Evolutionary conservation across 2,329 filamentous ascomycete species (phyloP), one percentile per base, ranked within the genome.

Genomic region (Fusarium piperis): DNA sequence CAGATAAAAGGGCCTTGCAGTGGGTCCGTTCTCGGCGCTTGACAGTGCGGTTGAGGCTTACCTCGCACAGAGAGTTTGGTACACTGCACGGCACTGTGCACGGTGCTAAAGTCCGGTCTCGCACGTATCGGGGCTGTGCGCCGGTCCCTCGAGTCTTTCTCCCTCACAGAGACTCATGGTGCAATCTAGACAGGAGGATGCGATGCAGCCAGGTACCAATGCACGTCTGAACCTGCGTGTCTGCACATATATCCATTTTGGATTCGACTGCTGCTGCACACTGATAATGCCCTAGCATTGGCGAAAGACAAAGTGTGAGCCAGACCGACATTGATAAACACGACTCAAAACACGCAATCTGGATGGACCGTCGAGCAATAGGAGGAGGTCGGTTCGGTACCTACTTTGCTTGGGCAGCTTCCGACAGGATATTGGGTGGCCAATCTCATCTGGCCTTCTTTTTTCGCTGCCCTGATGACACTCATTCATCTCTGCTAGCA

Each of bases 21-120:
- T 65, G 68, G 64, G 41, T 41, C 65, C 51, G 61, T 67, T 67
- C 58, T 72, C 69, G 69, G 69, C 48, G 58, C 15, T 18, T 15
- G 16, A 70, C 69, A 72, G 69, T 72, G 69, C 69, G 69, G 69
- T 72, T 72, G 69, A 71, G 69, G n/a, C 9, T 2, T 5, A 6
- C 4, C 51, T 71, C 58, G 39, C 55, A 72, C 69, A 57, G 2
- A 12, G 3, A 10, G 5, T 2, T 7, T 18, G 4, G 30, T 15
- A 15, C 6, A 6, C 15, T 16, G 18, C 8, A 20, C 13, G 20
- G 10, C 13, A 18, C 4, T 41, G 23, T n/a, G 65, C 44, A 72
- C 69, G 69, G 69, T 72, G 1, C n/a, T 7, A 20, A 4, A 10
- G 2, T 16, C 38, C 52, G 55, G 33, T 33, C 26, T 33, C 55